Evolutionary conservation across 73 alveolate genomes (phyloP), one percentile per base, ranked within the genome.

Genomic region (Paramecium tetraurelia): DNA sequence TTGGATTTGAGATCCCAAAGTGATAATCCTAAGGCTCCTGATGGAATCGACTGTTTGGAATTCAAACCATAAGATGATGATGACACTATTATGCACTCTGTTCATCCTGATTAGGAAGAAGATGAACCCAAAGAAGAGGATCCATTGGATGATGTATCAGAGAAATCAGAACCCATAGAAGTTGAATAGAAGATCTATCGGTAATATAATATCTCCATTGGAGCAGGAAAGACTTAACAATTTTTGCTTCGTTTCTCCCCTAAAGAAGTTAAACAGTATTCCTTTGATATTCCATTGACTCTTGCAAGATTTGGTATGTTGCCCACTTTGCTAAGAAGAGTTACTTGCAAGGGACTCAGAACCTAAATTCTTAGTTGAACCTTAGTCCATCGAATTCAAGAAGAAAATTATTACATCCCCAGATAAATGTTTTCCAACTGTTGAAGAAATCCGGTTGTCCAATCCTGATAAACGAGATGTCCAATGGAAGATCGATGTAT

Each of bases 341-440:
- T 89, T 31, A 70, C 90, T 1, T 99, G 99, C 44, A 98, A 95
- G 75, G 99, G 99, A 71, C 95, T 98, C 12, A 96, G n/a, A 97
- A 92, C 99, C 99, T 18, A 93, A 96, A 92, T 97, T 97, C 92
- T 85, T 97, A 41, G 93, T 97, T 77, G 98, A 95, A 40, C 98
- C 98, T 12, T 58, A 96, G 24, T 89, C 85, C 1, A 92, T 96
- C n/a, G 96, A 96, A 89, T 97, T 97, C 84, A 95, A 94, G 27
- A 96, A 96, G 88, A 97, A 96, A 85, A 96, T 96, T 12, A 96
- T 97, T 38, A 96, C 98, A 21, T 94, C 96, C 46, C 97, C 97
- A n/a, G 98, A 97, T 58, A 97, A 97, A 88, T 94, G 98, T 70
- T 92, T 96, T 29, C 96, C 97, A 0, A 92, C 93, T 88, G 95